phyloP scores from a whole-genome alignment of 257 asterid genomes.

The Fraxinus pennsylvanica region DNA sequence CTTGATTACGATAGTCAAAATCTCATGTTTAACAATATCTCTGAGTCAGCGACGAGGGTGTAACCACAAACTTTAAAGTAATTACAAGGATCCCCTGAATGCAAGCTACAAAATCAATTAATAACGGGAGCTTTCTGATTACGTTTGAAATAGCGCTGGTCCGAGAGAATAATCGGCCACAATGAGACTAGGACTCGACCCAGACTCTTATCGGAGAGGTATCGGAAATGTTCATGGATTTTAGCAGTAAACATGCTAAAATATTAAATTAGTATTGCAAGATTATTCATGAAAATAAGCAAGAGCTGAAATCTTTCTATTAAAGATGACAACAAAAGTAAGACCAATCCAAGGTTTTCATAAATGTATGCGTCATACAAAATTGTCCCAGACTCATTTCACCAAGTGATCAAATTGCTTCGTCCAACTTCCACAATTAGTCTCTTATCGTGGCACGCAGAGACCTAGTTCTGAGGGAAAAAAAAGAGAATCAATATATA shows the following conservation, averaged over 20 bases:
- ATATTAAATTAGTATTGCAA: not conserved
- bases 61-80: no score
- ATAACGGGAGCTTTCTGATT: no score
- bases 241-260: not conserved
- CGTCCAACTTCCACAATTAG: constrained; percentile 35
- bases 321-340: not conserved
- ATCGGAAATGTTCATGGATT: not conserved
- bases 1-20: no score
- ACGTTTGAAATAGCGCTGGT: no score
- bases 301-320: not conserved
- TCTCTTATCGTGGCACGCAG: constrained; percentile 71
- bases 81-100: no score
- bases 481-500: constrained; percentile 22
- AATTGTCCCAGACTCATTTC: not conserved
- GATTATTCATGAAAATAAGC: not conserved
- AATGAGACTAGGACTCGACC: no score
- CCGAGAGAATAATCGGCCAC: no score
- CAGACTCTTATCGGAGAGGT: no score
- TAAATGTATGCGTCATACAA: not conserved
- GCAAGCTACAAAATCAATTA: no score
- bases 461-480: constrained; percentile 68
- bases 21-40: no score
- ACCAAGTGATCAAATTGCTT: constrained; percentile 19
- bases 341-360: not conserved
- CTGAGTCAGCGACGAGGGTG: no score